Percentiles rank a stretch among this genome's conserved stretches.
phyloP scores from a whole-genome alignment of 2,329 filamentous ascomycete species.

The Knufia fluminis region DNA sequence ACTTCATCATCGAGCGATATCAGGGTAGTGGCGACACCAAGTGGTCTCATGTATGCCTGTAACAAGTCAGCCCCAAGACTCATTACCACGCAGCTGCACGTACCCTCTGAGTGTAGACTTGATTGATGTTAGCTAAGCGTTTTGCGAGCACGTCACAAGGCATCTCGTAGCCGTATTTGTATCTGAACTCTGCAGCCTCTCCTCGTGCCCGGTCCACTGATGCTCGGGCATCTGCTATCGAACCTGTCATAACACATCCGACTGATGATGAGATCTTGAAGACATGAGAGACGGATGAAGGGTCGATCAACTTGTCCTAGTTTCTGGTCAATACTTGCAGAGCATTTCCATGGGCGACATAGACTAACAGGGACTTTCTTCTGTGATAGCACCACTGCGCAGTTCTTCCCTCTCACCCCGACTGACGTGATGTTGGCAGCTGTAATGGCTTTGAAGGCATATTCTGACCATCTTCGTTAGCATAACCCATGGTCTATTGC shows the following conservation, averaged over 20 bases:
- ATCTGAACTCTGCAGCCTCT: slow-evolving; percentile 94
- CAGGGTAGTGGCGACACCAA: slow-evolving; percentile 89
- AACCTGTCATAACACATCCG: slow-evolving; percentile 96
- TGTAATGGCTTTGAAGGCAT: slow-evolving; percentile 99
- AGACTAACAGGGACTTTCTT: slow-evolving; percentile 94
- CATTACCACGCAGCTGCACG: slow-evolving; percentile 25
- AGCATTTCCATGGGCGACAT: background rate
- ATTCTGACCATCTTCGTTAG: slow-evolving; percentile 53
- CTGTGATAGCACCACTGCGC: slow-evolving; percentile 92
- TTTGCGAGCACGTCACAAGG: slow-evolving; percentile 94
- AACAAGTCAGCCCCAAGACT: slow-evolving; percentile 4
- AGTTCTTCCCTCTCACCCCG: slow-evolving; percentile 91
- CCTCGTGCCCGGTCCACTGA: slow-evolving; percentile 87
- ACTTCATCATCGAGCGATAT: slow-evolving; percentile 88
- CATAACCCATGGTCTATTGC: background rate
- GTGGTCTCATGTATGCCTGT: slow-evolving; percentile 92
- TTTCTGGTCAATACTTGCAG: slow-evolving; percentile 14
- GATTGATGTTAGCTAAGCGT: slow-evolving; percentile 95
- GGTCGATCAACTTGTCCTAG: slow-evolving; percentile 98
- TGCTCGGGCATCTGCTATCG: slow-evolving; percentile 91
- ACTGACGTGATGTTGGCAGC: slow-evolving; percentile 98
- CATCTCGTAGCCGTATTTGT: slow-evolving; percentile 99
- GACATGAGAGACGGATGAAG: slow-evolving; percentile 91
- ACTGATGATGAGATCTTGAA: slow-evolving; percentile 94
- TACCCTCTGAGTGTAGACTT: slow-evolving; percentile 97